Base-by-base conservation (phyloP, 176 grass and related monocot genomes). In the sorghum (Sorghum bicolor) region DNA sequence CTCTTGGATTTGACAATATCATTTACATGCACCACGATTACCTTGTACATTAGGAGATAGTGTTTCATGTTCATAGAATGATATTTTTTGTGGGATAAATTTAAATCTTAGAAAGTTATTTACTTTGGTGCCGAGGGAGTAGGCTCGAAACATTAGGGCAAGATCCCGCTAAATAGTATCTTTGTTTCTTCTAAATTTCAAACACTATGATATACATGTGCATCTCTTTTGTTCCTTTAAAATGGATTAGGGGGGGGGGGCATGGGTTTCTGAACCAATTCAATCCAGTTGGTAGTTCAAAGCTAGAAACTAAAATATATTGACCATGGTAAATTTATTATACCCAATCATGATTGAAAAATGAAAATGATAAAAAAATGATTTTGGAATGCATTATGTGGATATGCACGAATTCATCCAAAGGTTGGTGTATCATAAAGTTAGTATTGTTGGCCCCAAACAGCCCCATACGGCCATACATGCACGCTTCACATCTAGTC, bases 341-440 rank as follows among this genome's bases (percentile, higher is more conserved):
- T 9, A n/a, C 37, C 28, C 60, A 34, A 32, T 22, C 12, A 78
- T 68, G 4, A 47, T 5, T 78, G 12, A 26, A 70, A 76, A 47
- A 2, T 78, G 12, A 26, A 70, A 76, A 83, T 37, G 13, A 26
- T 22, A 1, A 7, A 64, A 32, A 62, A 10, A 10, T 12, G 26
- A 34, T 32, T n/a, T 10, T 14, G 5, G 6, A 33, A 61, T 70
- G 41, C 47, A 33, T 67, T 45, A 70, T 71, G 20, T 4, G 33
- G 22, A 80, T 22, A 36, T 3, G 32, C 62, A 26, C 24, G 31
- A 20, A 39, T 79, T 31, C 47, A 67, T 83, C 75, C 47, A 83
- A 83, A 86, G 36, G 74, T 86, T 86, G 26, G 45, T 74, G 60
- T 17, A 40, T 33, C 84, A 74, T 79, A 47, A 76, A 82, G 34